Percentiles rank a stretch among this genome's conserved stretches.
Evolutionary conservation across 106 monocot genomes (phyloP).

Genomic region (Allium sativum): DNA sequence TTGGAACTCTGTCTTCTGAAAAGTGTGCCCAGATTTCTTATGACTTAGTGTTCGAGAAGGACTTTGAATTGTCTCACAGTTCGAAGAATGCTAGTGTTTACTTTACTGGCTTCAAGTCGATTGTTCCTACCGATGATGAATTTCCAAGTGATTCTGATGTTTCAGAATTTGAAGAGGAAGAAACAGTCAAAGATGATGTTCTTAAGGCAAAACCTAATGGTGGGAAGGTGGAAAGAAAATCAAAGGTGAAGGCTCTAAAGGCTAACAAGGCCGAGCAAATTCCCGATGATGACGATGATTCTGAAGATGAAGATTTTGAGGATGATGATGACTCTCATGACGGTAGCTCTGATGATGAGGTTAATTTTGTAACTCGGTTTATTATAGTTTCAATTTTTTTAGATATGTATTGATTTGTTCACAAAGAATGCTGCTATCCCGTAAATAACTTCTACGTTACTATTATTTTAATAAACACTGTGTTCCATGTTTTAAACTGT

Average conservation of each 20-base stretch:
- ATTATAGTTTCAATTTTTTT: too few species aligned
- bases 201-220: not conserved
- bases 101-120: slow-evolving; percentile 41
- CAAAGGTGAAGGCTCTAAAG: not conserved
- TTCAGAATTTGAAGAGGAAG: not conserved
- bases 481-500: too few species aligned
- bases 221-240: slow-evolving; percentile 5
- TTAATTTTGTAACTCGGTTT: not conserved
- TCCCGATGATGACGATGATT: not conserved
- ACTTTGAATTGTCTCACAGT: slow-evolving; percentile 52
- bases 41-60: slow-evolving; percentile 74
- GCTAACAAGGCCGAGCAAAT: not conserved
- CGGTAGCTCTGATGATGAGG: not conserved
- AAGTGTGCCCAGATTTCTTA: slow-evolving; percentile 44
- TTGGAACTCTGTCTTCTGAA: slow-evolving; percentile 49
- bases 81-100: slow-evolving; percentile 54
- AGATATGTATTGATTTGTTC: too few species aligned
- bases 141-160: not conserved
- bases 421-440: too few species aligned
- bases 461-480: too few species aligned
- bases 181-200: too few species aligned
- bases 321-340: not conserved
- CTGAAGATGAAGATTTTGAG: not conserved
- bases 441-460: too few species aligned
- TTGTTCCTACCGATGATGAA: not conserved